These are phyloP conservation scores for Fusarium pseudoanthophilum DNA, from an alignment of 2,329 filamentous ascomycete species.

Conservation along the genomic window DNA sequence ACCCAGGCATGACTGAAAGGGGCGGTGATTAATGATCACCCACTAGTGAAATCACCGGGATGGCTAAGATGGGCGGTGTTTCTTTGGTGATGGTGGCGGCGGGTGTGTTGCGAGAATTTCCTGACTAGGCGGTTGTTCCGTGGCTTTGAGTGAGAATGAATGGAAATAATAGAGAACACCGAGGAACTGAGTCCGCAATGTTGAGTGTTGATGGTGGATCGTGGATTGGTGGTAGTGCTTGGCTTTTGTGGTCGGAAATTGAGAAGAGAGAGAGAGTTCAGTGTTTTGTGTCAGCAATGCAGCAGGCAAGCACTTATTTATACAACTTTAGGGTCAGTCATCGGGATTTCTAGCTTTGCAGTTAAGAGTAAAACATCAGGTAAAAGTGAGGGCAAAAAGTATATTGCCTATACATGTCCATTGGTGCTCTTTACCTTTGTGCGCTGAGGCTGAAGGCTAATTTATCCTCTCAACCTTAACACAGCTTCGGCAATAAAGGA, in stretches of 20 bases:
- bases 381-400: background rate
- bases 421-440: background rate
- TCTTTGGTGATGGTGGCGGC: background rate
- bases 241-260: background rate
- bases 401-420: background rate
- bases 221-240: background rate
- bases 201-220: background rate
- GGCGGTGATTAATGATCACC: background rate
- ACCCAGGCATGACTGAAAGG: background rate
- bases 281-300: background rate
- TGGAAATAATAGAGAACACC: background rate
- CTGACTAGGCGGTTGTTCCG: background rate
- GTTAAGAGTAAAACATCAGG: background rate
- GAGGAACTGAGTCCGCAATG: background rate
- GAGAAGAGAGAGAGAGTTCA: background rate
- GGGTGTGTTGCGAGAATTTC: background rate
- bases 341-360: background rate
- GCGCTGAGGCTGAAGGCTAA: background rate
- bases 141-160: background rate
- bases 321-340: background rate
- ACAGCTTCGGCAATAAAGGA: background rate
- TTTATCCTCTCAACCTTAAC: background rate
- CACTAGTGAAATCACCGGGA: background rate
- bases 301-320: background rate
- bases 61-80: background rate